These are phyloP conservation scores for Litsea cubeba DNA, from an alignment of 164 flowering plant genomes.

Conservation along the genomic window DNA sequence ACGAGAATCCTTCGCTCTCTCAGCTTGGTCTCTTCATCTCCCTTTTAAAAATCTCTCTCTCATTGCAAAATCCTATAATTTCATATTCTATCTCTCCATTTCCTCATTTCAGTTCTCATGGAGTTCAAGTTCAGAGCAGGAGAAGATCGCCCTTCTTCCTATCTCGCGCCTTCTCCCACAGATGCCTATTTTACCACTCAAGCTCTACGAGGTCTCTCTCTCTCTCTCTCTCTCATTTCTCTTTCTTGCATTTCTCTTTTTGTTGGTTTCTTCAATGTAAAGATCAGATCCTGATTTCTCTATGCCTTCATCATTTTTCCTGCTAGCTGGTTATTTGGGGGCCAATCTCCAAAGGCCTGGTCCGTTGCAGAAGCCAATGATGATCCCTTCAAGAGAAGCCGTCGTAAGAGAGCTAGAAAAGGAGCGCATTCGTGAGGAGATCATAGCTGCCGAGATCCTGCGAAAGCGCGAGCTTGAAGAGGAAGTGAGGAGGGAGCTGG, in stretches of 20 bases:
- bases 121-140: conserved; percentile 6
- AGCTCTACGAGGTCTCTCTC: conserved; percentile 6
- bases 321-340: conserved; percentile 1
- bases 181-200: conserved; percentile 6
- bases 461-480: conserved; percentile 25
- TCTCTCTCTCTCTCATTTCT: not conserved
- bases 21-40: too few relatives aligned
- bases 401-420: conserved; percentile 28
- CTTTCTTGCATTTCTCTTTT: too few relatives aligned
- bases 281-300: not conserved
- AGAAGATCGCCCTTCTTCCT: not conserved
- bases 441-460: conserved; percentile 20
- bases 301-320: not conserved
- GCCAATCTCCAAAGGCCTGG: not conserved
- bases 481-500: conserved; percentile 33
- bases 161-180: not conserved
- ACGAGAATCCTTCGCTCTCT: too few relatives aligned
- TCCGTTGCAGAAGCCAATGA: too few relatives aligned
- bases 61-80: too few relatives aligned
- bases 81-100: too few relatives aligned
- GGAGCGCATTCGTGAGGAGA: conserved; percentile 30
- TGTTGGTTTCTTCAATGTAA: too few relatives aligned
- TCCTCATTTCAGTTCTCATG: not conserved
- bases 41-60: too few relatives aligned
- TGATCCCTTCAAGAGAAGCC: conserved; percentile 7